Evolutionary conservation across 805 yeast genomes (phyloP).

Genomic region (Candida corydali): DNA sequence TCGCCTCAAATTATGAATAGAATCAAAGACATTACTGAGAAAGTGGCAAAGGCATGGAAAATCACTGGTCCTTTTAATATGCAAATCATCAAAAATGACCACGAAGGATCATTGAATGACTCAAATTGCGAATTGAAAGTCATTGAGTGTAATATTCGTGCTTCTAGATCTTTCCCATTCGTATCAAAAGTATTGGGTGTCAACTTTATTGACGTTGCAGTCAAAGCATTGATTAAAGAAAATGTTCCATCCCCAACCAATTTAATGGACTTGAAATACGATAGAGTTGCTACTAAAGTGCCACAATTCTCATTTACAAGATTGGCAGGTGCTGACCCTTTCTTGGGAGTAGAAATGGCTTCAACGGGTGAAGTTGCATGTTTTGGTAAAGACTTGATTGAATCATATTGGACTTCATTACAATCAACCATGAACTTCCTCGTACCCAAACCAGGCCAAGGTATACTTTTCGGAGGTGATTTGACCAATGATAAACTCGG

Average conservation of each 20-base stretch:
- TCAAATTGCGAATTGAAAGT: slow-evolving; percentile 73
- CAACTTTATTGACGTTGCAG: slow-evolving; percentile 93
- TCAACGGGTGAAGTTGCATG: slow-evolving; percentile 99
- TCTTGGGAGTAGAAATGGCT: slow-evolving; percentile 98
- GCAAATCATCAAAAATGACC: slow-evolving; percentile 85
- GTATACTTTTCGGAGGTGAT: slow-evolving; percentile 94
- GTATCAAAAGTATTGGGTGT: slow-evolving; percentile 94
- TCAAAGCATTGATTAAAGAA: slow-evolving; percentile 74
- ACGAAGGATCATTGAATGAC: slow-evolving; percentile 52
- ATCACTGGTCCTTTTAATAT: slow-evolving; percentile 98
- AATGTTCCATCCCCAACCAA: slow-evolving; percentile 76
- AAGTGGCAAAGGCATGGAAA: slow-evolving; percentile 91
- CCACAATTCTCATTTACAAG: slow-evolving; percentile 99
- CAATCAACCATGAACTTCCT: slow-evolving; percentile 97
- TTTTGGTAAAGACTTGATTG: slow-evolving; percentile 79
- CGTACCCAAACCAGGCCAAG: slow-evolving; percentile 86
- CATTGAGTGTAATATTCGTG: slow-evolving; percentile 97
- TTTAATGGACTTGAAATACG: slow-evolving; percentile 70
- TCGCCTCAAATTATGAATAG: slow-evolving; percentile 63
- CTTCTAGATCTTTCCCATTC: slow-evolving; percentile 98
- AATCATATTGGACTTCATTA: slow-evolving; percentile 97
- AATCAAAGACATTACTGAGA: slow-evolving; percentile 83
- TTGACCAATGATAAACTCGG: slow-evolving; percentile 66
- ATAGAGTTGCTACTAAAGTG: slow-evolving; percentile 75
- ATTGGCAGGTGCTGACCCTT: slow-evolving; percentile 99